A percentile compares a stretch with the other conserved stretches of the same genome.
Conservation (phyloP, 441 rosid genomes). For the Rhodomyrtus psidioides region DNA sequence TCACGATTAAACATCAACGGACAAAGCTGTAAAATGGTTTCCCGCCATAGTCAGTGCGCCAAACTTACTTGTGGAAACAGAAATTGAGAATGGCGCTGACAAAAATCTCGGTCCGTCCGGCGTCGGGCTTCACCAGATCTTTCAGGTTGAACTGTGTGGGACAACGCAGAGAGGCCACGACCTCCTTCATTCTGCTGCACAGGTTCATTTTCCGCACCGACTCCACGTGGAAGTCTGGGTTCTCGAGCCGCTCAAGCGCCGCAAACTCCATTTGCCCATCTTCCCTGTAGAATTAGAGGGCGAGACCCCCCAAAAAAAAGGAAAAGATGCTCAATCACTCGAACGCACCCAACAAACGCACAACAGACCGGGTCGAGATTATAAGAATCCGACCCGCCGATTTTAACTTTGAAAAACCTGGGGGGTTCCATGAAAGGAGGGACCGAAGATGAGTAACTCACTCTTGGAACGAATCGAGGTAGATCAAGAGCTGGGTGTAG, state of each 20-base stretch:
- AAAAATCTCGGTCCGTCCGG: conserved; percentile 51
- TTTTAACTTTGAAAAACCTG: not conserved
- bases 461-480: conserved; percentile 63
- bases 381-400: not conserved
- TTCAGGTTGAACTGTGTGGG: conserved; percentile 43
- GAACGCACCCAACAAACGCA: not conserved
- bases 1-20: not conserved
- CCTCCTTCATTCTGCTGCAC: conserved; percentile 37
- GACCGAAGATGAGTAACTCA: not conserved
- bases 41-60: not conserved
- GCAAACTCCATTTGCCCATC: conserved; percentile 70
- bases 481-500: conserved; percentile 56
- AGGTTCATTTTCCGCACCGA: conserved; percentile 38
- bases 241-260: conserved; percentile 71
- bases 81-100: conserved; percentile 69
- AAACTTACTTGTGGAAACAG: conserved; percentile 58
- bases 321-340: not conserved
- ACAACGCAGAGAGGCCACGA: conserved; percentile 35
- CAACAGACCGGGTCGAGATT: not conserved
- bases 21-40: not conserved
- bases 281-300: conserved; percentile 28
- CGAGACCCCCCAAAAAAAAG: not conserved
- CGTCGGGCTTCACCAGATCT: conserved; percentile 59
- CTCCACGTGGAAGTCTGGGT: conserved; percentile 60
- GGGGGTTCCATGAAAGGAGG: not conserved